Percentiles rank a stretch among this genome's conserved stretches.
Conservation (phyloP, 2,329 filamentous ascomycete genomes). For the Colletotrichum tanaceti region DNA sequence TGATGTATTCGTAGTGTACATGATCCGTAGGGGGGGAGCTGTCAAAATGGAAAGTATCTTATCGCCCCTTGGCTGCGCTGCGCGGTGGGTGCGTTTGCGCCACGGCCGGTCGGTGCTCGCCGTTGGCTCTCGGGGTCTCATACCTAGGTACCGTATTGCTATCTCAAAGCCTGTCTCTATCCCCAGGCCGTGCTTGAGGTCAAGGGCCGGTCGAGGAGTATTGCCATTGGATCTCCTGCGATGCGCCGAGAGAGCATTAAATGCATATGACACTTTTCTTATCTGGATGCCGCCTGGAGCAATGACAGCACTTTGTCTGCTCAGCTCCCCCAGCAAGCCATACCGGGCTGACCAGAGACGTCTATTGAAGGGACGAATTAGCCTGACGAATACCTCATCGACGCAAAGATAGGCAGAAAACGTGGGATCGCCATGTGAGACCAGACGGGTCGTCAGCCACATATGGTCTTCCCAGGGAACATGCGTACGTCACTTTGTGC, state of each 20-base stretch:
- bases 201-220: conserved; percentile 16
- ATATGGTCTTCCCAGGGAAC: conserved; percentile 26
- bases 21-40: background rate
- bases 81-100: background rate
- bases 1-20: too few relatives aligned
- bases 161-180: conserved; percentile 1
- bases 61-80: background rate
- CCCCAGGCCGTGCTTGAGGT: conserved; percentile 18
- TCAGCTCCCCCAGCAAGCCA: too few relatives aligned
- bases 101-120: conserved; percentile 11
- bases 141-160: too few relatives aligned
- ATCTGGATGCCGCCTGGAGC: conserved; percentile 1
- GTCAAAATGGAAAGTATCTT: background rate
- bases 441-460: conserved; percentile 25
- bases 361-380: background rate
- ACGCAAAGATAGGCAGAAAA: conserved; percentile 13
- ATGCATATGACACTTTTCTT: conserved; percentile 14
- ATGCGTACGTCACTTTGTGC: conserved; percentile 35
- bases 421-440: conserved; percentile 35
- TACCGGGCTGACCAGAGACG: too few relatives aligned
- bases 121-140: conserved; percentile 1
- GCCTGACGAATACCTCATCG: conserved; percentile 20
- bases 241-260: conserved; percentile 9
- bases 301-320: background rate
- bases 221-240: conserved; percentile 31